Base-by-base conservation (phyloP, 129 eudicot genomes). In the Tagetes erecta region DNA sequence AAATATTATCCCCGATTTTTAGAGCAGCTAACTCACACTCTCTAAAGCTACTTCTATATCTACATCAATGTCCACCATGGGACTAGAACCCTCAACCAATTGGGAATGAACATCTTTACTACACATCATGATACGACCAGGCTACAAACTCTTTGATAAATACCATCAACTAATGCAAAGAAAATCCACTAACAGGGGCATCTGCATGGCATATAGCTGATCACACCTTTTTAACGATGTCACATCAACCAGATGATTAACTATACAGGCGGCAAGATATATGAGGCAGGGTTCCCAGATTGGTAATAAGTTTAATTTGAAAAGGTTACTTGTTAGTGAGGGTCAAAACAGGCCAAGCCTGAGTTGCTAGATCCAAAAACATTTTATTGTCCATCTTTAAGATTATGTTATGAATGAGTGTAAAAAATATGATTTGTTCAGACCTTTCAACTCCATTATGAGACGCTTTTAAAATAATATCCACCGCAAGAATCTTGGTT, bases 391-490 rank as follows among this genome's bases (percentile, higher is more conserved):
- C 39, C n/a, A 30, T 47, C 10, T 67, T 45, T 35, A 10, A 31
- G 5, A 1, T 45, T 45, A 20, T 62, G 8, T 35, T 11, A 62
- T 11, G 31, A 62, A 62, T 20, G 10, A 59, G 14, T 35, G 41
- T 11, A 9, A 34, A 63, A 36, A 60, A n/a, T 36, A 33, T 31
- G 42, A 13, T 31, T 66, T 66, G 67, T 56, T 72, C 91, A 79
- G 45, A 93, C 98, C 98, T 93, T 85, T 86, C 91, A 72, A 85
- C 95, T 63, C 98, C 95, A 64, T 86, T 84, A 80, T 83, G 82
- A 71, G 84, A 83, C 37, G 98, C 86, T 68, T 87, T 83, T 68
- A 78, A 80, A 63, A 93, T 93, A 75, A 76, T 90, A 52, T 93
- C 98, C 77, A 83, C 44, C 0, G 88, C 86, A 68, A 93, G 95